A percentile compares a stretch with the other conserved stretches of the same genome.
phyloP scores from a whole-genome alignment of 108 stramenopile genomes.

The Cyclotella distinguenda region DNA sequence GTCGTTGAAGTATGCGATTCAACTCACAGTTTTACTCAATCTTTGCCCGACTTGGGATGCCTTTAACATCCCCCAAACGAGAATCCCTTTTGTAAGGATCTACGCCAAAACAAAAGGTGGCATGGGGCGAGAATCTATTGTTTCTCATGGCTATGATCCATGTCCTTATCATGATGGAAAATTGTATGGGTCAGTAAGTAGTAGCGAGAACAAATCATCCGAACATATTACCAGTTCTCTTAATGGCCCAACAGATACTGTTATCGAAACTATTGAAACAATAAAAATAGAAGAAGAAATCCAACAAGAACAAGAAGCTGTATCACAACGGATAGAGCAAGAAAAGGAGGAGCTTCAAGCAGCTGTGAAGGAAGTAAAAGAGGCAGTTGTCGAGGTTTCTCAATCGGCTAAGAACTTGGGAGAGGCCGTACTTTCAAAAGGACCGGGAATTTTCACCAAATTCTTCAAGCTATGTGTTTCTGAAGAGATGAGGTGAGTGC shows the following conservation, averaged over 20 bases:
- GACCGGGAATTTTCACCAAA: constrained; percentile 30
- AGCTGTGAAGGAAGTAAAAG: constrained; percentile 52
- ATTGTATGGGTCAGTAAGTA: constrained; percentile 3
- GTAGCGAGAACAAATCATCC: constrained; percentile 1
- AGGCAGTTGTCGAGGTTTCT: constrained; percentile 38
- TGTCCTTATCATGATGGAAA: background rate
- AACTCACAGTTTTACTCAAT: constrained; percentile 5
- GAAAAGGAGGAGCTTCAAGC: constrained; percentile 44
- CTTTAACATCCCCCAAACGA: background rate
- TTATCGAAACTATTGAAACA: background rate
- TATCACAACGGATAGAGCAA: constrained; percentile 28
- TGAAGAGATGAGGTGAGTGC: constrained; percentile 34
- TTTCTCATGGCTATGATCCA: background rate
- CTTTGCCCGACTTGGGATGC: background rate
- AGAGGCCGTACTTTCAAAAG: constrained; percentile 15
- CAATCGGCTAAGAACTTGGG: constrained; percentile 43
- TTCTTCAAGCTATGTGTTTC: constrained; percentile 25
- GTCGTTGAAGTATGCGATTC: background rate
- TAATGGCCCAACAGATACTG: background rate
- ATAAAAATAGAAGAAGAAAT: constrained; percentile 32
- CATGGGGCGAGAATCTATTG: too few relatives aligned
- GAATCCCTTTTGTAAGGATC: background rate
- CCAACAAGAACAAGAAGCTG: constrained; percentile 22
- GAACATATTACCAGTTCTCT: too few relatives aligned
- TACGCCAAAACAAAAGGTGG: background rate